A percentile compares a stretch with the other conserved stretches of the same genome.
These are phyloP conservation scores for Musa beccarii DNA, from an alignment of 176 grass and related monocot species.

Conservation along the genomic window DNA sequence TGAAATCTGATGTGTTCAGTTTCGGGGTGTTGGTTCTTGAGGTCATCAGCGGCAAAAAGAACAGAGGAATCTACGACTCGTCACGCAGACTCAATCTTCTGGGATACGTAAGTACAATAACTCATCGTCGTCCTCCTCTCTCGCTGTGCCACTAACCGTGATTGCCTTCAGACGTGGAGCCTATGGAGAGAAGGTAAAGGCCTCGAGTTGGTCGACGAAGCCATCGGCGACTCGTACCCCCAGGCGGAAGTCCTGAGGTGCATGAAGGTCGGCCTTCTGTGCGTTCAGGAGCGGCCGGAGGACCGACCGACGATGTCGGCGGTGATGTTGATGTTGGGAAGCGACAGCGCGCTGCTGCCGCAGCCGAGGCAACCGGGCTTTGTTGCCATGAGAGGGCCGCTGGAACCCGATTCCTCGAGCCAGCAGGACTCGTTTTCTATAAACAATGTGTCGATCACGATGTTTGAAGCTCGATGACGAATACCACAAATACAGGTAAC, in stretches of 20 bases:
- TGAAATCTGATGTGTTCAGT: conserved; percentile 31
- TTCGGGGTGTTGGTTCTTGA: conserved; percentile 55
- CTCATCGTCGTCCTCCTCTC: too few species aligned
- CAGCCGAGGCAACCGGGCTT: too few species aligned
- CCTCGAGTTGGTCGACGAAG: conserved; percentile 22
- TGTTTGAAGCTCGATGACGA: too few species aligned
- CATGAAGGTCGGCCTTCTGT: conserved; percentile 41
- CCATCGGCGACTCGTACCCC: conserved; percentile 19
- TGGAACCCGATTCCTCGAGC: too few species aligned
- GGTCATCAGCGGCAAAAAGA: background rate
- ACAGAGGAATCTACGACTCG: background rate
- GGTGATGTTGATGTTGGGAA: conserved; percentile 43
- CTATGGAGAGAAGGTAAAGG: conserved; percentile 20
- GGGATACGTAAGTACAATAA: conserved; percentile 33
- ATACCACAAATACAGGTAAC: background rate
- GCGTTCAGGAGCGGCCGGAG: conserved; percentile 48
- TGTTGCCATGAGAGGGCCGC: too few species aligned
- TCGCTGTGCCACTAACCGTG: too few species aligned
- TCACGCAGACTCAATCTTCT: conserved; percentile 44
- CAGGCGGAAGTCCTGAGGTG: conserved; percentile 6
- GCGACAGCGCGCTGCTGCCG: conserved; percentile 5
- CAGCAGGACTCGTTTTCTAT: too few species aligned
- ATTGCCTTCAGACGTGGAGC: conserved; percentile 27
- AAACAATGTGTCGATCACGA: too few species aligned
- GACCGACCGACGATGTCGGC: conserved; percentile 50